Base-by-base conservation (phyloP, 176 grass and related monocot genomes). In the Oryza punctata region DNA sequence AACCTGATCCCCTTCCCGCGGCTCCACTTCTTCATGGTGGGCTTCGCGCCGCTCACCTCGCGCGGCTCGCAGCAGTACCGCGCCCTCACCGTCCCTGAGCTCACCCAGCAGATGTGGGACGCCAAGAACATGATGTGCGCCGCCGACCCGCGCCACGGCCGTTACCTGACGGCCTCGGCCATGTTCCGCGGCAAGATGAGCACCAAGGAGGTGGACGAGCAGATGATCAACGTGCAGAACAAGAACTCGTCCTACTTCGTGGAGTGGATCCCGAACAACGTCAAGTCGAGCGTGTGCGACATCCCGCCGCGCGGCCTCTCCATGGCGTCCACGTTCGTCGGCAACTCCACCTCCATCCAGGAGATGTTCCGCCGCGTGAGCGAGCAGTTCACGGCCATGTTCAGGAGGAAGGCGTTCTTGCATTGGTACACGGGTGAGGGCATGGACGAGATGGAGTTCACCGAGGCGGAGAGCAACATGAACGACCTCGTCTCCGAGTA, bases 381-480 rank as follows among this genome's bases (percentile, higher is more conserved):
- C 30, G 87, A 97, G 40, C 94, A 94, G 82, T 97, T 97, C 81
- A 94, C 91, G 0, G 91, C 92, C 60, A 97, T 97, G 94, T 94
- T 97, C 79, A 85, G 94, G 70, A 82, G 94, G 79, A 97, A 97
- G 85, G 94, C 94, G 38, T 93, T 97, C 86, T 85, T 97, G 82
- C 95, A 95, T 4, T 98, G 92, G 95, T 98, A 98, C 79, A 88
- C 83, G 0, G 35, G 80, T 2, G 95, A 97, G 75, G 95, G 95
- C 10, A 97, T 97, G 95, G 95, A 97, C 25, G 92, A 98, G 88
- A 98, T 98, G 92, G 95, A 94, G 72, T 96, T 96, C 81, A 96
- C 88, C 0, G 90, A 96, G 86, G 94, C 43, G 0, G 88, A 89
- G 78, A 85, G 88, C 78, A 89, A 89, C 88, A 89, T 89, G 87